Conservation (phyloP, 805 yeast species). For the Metschnikowia proteae region DNA sequence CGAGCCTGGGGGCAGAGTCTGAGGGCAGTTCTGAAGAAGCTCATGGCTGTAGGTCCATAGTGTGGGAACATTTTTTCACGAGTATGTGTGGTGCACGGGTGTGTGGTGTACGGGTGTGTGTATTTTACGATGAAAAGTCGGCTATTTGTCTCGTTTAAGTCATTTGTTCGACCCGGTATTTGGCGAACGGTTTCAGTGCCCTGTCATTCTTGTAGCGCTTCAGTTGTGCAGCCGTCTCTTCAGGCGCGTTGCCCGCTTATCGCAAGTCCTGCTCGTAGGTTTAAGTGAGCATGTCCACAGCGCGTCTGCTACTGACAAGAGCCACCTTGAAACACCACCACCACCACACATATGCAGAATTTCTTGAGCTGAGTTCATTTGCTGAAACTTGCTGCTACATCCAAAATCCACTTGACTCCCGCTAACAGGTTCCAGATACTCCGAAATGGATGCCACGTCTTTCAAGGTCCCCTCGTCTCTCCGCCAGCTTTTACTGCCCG, state of each 20-base stretch:
- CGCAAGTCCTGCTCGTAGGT: neutral
- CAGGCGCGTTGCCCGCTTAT: neutral
- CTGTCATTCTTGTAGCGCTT: no score
- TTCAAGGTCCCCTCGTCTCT: neutral
- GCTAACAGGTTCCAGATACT: neutral
- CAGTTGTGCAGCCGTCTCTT: neutral
- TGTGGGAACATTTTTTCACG: slow-evolving; percentile 5
- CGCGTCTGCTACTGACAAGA: slow-evolving; percentile 1
- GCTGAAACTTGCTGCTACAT: neutral
- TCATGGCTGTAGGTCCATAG: slow-evolving; percentile 7
- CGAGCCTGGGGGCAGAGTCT: slow-evolving; percentile 6
- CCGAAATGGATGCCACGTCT: slow-evolving; percentile 1
- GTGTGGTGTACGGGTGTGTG: neutral
- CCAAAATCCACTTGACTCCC: neutral
- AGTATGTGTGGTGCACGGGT: neutral
- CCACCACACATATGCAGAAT: neutral
- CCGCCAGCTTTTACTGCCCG: slow-evolving; percentile 8
- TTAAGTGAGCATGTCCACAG: neutral
- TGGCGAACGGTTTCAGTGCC: no score
- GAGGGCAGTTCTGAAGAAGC: slow-evolving; percentile 12
- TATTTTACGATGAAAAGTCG: no score
- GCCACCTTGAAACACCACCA: neutral
- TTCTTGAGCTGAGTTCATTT: neutral
- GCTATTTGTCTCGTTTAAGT: no score
- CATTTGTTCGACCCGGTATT: no score